phyloP scores from a whole-genome alignment of 1,139 yeast species.

The Magnusiomyces starmeri region DNA sequence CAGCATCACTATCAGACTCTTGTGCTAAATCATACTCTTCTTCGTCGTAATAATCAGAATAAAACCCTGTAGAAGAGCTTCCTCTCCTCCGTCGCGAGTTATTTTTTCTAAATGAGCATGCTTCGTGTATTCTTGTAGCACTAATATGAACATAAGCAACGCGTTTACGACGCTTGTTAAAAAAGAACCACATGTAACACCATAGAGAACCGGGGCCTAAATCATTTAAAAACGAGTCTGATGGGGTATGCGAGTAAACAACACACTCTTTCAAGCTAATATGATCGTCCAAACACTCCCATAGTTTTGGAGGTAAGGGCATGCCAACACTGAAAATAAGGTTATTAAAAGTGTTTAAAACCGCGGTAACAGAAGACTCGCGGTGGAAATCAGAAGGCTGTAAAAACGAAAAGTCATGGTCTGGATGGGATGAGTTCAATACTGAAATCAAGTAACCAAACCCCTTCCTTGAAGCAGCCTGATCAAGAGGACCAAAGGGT shows the following conservation, averaged over 20 bases:
- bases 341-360: slow-evolving; percentile 71
- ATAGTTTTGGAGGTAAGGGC: slow-evolving; percentile 52
- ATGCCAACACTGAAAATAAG: slow-evolving; percentile 72
- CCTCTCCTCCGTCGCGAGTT: slow-evolving; percentile 7
- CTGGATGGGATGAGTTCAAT: slow-evolving; percentile 87
- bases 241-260: slow-evolving; percentile 71
- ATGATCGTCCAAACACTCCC: slow-evolving; percentile 84
- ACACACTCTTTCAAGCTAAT: slow-evolving; percentile 75
- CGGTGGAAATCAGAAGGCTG: slow-evolving; percentile 79
- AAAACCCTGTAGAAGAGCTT: slow-evolving; percentile 7
- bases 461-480: slow-evolving; percentile 74
- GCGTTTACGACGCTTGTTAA: slow-evolving; percentile 82
- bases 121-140: slow-evolving; percentile 30
- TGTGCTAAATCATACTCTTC: slow-evolving; percentile 44
- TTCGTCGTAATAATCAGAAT: slow-evolving; percentile 37
- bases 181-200: slow-evolving; percentile 90
- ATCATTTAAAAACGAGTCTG: slow-evolving; percentile 68
- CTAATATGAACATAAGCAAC: slow-evolving; percentile 72
- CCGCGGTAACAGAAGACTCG: slow-evolving; percentile 44
- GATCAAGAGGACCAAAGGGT: slow-evolving; percentile 91
- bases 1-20: slow-evolving; percentile 23
- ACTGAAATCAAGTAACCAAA: slow-evolving; percentile 89
- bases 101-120: slow-evolving; percentile 21
- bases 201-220: slow-evolving; percentile 68
- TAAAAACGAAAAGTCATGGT: slow-evolving; percentile 82